Percentiles rank a stretch among this genome's conserved stretches.
Evolutionary conservation across 768 basidiomycete genomes (phyloP).

Genomic region (Mycena kentingensis): DNA sequence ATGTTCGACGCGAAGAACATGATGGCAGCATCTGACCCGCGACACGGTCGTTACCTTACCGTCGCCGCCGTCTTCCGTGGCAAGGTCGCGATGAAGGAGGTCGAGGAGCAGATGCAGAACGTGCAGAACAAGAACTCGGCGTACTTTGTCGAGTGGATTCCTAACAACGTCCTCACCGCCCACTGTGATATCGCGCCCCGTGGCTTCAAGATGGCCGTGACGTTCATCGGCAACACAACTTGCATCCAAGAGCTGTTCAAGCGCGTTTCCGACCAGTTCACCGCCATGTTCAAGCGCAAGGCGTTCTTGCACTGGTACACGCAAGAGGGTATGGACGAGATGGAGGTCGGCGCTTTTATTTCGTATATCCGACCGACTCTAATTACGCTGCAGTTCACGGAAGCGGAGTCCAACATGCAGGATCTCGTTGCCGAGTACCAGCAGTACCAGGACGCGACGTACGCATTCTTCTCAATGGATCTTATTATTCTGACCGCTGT

Average conservation of each 20-base stretch:
- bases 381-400: constrained; percentile 68
- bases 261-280: constrained; percentile 98
- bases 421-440: constrained; percentile 98
- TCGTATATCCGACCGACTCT: neutral
- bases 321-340: constrained; percentile 99
- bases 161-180: constrained; percentile 97
- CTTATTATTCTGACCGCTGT: constrained; percentile 10
- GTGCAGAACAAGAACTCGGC: constrained; percentile 97
- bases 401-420: constrained; percentile 99
- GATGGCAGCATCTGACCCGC: constrained; percentile 98
- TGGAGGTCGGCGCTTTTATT: constrained; percentile 64
- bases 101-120: constrained; percentile 98
- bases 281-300: constrained; percentile 99
- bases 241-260: constrained; percentile 98
- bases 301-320: constrained; percentile 99
- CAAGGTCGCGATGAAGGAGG: constrained; percentile 99
- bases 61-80: constrained; percentile 99
- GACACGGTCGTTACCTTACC: constrained; percentile 97
- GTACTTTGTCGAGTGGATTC: constrained; percentile 99
- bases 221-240: constrained; percentile 97
- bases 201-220: constrained; percentile 95
- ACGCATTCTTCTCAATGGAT: constrained; percentile 35
- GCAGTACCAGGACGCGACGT: constrained; percentile 95
- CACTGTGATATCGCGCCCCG: constrained; percentile 98
- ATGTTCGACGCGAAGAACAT: constrained; percentile 99